Base-by-base conservation (phyloP, 2,329 filamentous ascomycete species). In the Cryoendolithus antarcticus region DNA sequence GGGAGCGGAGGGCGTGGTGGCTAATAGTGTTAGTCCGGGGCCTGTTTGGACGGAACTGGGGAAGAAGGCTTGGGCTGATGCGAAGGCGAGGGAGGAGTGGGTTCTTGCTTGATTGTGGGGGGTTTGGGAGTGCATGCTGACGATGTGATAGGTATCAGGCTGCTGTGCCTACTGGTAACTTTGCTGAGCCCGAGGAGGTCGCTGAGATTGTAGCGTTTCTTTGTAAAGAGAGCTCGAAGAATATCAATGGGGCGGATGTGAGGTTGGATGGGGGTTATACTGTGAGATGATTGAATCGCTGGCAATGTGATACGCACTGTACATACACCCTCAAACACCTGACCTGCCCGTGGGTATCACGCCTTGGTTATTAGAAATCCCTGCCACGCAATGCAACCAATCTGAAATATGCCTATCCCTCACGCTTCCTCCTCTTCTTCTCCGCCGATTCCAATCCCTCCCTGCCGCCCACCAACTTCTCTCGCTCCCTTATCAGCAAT, bases 201-300 rank as follows among this genome's bases (percentile, higher is more conserved):
- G 55, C 89, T 66, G 58, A 89, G 81, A 44, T 75, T 72, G 82
- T 91, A 50, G 51, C 54, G 1, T 59, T 56, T 39, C 38, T 63
- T 32, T 55, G 53, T 8, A 52, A 51, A 44, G 60, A 61, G 42
- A 54, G 54, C 36, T 48, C 52, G 9, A 39, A 52, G 37, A 63
- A 60, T 48, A 47, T 57, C 31, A 63, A 56, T 35, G 61, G 61
- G 6, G 56, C 56, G 43, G 61, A 63, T 30, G 43, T 64, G 9
- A 51, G 52, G 29, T 52, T 62, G 38, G 62, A 58, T 45, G 55
- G 55, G 3, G 54, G 54, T 4, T 58, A 49, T 33, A 56, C 53
- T 7, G 41, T 44, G 11, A 37, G 44, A 19, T 53, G 10, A 40
- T 27, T 8, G 24, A 27, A 2, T 27, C 7, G 24, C 7, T 27